Evolutionary conservation across 805 yeast species (phyloP).

Genomic region (Pichia sporocuriosa): DNA sequence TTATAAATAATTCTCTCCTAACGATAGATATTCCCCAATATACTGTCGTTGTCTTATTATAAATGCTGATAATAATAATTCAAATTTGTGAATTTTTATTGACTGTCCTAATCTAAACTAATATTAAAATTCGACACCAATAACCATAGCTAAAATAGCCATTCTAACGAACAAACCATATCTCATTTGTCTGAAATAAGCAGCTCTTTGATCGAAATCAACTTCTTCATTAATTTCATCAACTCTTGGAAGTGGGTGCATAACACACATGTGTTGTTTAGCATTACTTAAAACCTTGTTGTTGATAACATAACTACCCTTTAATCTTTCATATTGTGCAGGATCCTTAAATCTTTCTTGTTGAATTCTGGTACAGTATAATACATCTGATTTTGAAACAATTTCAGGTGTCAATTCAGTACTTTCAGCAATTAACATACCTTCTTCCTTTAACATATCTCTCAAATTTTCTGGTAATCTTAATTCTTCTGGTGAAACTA

Average conservation of each 20-base stretch:
- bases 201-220: constrained; percentile 98
- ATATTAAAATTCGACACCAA: constrained; percentile 76
- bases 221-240: constrained; percentile 96
- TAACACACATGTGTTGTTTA: constrained; percentile 95
- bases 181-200: constrained; percentile 99
- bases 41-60: not conserved
- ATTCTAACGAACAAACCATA: constrained; percentile 96
- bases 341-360: constrained; percentile 84
- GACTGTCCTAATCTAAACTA: constrained; percentile 10
- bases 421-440: constrained; percentile 68
- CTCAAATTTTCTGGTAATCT: constrained; percentile 71
- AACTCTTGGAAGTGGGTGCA: constrained; percentile 98
- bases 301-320: constrained; percentile 88
- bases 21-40: constrained; percentile 16
- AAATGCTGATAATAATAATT: not conserved
- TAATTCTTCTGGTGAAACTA: constrained; percentile 86
- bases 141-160: constrained; percentile 97
- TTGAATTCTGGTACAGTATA: constrained; percentile 97
- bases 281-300: constrained; percentile 87
- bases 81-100: not conserved
- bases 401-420: constrained; percentile 76
- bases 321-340: constrained; percentile 76
- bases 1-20: no score
- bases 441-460: constrained; percentile 55
- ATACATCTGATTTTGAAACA: constrained; percentile 84